phyloP scores from a whole-genome alignment of 176 grass and related monocot species.

The Phoenix dactylifera region DNA sequence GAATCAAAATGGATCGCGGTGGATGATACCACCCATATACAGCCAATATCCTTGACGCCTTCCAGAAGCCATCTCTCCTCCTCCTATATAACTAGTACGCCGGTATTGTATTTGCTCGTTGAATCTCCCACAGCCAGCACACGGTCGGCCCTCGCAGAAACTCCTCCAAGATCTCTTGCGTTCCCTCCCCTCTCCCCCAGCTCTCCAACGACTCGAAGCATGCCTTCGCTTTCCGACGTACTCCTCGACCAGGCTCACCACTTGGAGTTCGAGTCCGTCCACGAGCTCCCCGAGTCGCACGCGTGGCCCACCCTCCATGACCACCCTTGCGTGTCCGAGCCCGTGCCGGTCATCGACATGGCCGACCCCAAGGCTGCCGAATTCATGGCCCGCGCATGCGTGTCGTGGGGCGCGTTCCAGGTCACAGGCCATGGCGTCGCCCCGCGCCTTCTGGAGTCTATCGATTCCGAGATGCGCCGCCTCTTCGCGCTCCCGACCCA shows the following conservation, averaged over 20 bases:
- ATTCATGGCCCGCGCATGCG: conserved; percentile 40
- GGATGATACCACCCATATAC: too few species aligned
- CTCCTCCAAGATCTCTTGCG: too few species aligned
- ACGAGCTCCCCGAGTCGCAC: conserved; percentile 71
- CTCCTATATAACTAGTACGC: too few species aligned
- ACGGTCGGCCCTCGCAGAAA: too few species aligned
- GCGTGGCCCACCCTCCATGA: conserved; percentile 63
- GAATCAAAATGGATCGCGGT: too few species aligned
- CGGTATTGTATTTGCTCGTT: too few species aligned
- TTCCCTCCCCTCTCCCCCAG: too few species aligned
- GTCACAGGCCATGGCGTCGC: conserved; percentile 46
- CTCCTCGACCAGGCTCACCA: conserved; percentile 21
- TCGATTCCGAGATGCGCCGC: conserved; percentile 48
- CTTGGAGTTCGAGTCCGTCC: conserved; percentile 35
- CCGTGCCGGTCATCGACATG: conserved; percentile 75
- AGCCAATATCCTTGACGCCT: too few species aligned
- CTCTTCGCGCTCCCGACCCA: conserved; percentile 70
- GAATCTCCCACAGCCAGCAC: too few species aligned
- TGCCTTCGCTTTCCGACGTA: neutral
- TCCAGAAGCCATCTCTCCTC: too few species aligned
- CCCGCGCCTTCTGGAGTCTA: conserved; percentile 24
- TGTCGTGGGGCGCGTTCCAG: conserved; percentile 84
- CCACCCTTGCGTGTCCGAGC: conserved; percentile 37
- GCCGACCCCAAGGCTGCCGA: neutral
- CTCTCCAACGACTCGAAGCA: neutral